Percentiles rank a stretch among this genome's conserved stretches.
Conservation (phyloP, 495 filamentous ascomycete species). For the Xylaria castorea region DNA sequence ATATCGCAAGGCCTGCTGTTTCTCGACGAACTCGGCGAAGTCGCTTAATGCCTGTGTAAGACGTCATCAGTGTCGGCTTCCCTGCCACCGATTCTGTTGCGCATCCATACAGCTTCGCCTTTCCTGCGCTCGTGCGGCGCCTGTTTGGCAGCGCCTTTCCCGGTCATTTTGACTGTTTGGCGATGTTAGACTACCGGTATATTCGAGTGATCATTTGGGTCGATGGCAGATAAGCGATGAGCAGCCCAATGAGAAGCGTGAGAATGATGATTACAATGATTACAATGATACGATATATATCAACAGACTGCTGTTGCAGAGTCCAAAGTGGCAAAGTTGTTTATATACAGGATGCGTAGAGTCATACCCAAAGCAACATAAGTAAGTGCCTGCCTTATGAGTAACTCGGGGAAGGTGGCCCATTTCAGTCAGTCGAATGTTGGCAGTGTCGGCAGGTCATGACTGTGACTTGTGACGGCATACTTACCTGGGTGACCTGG, state of each 20-base stretch:
- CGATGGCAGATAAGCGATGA: not conserved
- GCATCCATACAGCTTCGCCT: constrained; percentile 75
- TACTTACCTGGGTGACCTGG: not conserved
- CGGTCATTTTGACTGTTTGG: constrained; percentile 53
- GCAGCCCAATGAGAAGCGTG: not conserved
- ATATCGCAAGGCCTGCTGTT: constrained; percentile 78
- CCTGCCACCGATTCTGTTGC: constrained; percentile 1
- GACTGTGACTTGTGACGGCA: constrained; percentile 27
- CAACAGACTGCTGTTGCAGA: not conserved
- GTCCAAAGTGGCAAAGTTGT: not conserved
- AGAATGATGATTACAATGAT: not conserved
- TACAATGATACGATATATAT: not conserved
- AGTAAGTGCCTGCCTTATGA: no score
- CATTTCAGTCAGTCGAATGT: constrained; percentile 2
- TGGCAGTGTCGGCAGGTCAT: not conserved
- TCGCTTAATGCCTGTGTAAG: constrained; percentile 80
- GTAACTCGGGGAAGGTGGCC: constrained; percentile 17
- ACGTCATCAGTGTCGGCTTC: constrained; percentile 9
- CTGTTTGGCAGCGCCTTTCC: constrained; percentile 62
- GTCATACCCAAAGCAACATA: constrained; percentile 12
- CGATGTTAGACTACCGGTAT: constrained; percentile 30
- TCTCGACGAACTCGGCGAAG: constrained; percentile 96
- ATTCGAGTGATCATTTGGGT: constrained; percentile 41
- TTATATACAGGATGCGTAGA: constrained; percentile 16
- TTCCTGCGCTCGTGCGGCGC: constrained; percentile 77